Percentiles rank a stretch among this genome's conserved stretches.
These are phyloP conservation scores for Hymenoscyphus repandus DNA, from an alignment of 2,329 filamentous ascomycete genomes.

Conservation along the genomic window DNA sequence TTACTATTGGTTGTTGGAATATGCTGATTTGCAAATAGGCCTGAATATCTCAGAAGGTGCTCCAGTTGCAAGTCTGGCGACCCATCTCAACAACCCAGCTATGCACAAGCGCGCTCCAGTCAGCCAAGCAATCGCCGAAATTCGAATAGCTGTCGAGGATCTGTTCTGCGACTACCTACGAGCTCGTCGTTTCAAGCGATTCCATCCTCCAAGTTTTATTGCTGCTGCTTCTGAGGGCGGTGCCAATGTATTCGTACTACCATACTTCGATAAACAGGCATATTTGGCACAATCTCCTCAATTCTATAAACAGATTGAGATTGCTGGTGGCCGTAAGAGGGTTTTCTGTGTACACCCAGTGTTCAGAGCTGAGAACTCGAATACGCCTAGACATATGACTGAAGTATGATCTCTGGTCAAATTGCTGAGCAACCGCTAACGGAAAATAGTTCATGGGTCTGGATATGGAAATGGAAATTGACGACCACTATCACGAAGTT, in stretches of 20 bases:
- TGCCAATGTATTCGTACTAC: constrained; percentile 82
- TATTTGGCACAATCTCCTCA: constrained; percentile 77
- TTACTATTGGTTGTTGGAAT: not conserved
- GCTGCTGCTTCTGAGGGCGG: constrained; percentile 90
- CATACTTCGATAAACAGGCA: constrained; percentile 82
- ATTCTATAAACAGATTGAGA: constrained; percentile 84
- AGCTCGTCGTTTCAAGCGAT: constrained; percentile 68
- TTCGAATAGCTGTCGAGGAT: constrained; percentile 37
- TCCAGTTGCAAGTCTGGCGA: constrained; percentile 55
- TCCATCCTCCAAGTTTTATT: constrained; percentile 86
- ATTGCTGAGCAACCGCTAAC: constrained; percentile 9
- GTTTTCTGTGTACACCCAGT: constrained; percentile 77
- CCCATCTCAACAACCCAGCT: constrained; percentile 79
- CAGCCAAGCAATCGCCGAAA: constrained; percentile 73
- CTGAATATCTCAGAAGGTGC: constrained; percentile 43
- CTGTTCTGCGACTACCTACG: constrained; percentile 78
- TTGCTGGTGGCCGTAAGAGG: constrained; percentile 70
- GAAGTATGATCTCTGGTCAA: constrained; percentile 42
- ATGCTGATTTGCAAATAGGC: constrained; percentile 20
- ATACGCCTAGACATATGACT: constrained; percentile 80
- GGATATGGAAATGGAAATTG: constrained; percentile 86
- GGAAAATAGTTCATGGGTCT: constrained; percentile 66
- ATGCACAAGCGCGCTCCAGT: constrained; percentile 90
- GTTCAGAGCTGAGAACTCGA: constrained; percentile 81
- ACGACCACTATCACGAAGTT: constrained; percentile 73